Conservation (phyloP, 2,329 filamentous ascomycete species). For the Sarocladium kiliense region DNA sequence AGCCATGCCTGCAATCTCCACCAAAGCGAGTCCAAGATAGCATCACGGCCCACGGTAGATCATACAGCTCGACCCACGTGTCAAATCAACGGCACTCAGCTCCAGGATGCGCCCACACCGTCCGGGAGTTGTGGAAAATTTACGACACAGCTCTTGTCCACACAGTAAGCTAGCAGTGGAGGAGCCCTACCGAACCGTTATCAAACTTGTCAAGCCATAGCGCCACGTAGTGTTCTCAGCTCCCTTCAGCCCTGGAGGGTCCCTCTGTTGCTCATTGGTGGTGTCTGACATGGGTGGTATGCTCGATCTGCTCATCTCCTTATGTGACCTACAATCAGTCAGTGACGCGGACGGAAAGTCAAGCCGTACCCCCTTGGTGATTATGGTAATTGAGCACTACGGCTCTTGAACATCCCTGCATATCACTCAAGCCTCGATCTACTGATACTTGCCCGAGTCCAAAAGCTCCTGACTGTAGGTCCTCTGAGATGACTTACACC, state of each 20-base stretch:
- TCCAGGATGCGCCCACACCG: neutral
- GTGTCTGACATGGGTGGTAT: neutral
- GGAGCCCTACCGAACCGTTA: neutral
- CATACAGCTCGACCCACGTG: neutral
- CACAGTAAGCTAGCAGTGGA: neutral
- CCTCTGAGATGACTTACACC: no score
- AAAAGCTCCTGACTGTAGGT: no score
- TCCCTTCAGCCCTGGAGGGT: constrained; percentile 7
- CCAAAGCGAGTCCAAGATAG: neutral
- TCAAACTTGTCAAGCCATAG: constrained; percentile 5
- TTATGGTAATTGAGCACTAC: no score
- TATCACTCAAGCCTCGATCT: no score
- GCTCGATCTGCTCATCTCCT: neutral
- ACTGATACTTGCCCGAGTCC: no score
- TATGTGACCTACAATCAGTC: neutral
- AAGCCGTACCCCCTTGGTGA: no score
- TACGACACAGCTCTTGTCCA: neutral
- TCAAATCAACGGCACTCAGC: neutral
- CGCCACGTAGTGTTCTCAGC: constrained; percentile 2
- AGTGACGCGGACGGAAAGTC: no score
- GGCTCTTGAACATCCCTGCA: no score
- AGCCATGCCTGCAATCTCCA: neutral
- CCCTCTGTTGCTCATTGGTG: neutral
- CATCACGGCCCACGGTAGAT: neutral
- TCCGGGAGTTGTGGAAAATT: neutral